These are phyloP conservation scores for Lachnellula willkommii DNA, from an alignment of 2,329 filamentous ascomycete genomes.

Conservation along the genomic window DNA sequence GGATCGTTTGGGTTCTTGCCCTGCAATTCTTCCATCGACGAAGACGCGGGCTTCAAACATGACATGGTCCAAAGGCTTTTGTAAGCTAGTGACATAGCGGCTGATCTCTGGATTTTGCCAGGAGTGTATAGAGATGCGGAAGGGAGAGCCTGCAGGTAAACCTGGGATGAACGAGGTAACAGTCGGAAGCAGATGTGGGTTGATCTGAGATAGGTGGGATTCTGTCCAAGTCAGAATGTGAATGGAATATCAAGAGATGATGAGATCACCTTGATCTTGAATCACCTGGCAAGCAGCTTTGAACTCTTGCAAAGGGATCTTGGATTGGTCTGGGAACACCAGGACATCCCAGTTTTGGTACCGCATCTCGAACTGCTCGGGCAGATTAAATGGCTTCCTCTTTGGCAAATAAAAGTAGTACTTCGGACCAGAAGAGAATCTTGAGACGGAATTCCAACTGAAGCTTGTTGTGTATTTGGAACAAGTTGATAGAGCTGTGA, in stretches of 20 bases:
- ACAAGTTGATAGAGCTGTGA: not conserved
- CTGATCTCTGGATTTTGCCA: constrained; percentile 61
- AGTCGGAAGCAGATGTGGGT: constrained; percentile 46
- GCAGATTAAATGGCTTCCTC: not conserved
- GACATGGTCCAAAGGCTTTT: constrained; percentile 48
- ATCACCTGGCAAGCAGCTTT: constrained; percentile 69
- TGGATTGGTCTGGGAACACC: constrained; percentile 62
- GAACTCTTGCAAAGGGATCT: constrained; percentile 75
- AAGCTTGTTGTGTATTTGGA: not conserved
- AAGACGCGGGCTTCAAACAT: constrained; percentile 63
- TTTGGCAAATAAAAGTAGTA: not conserved
- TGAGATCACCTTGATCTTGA: constrained; percentile 38
- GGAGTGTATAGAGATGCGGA: constrained; percentile 69
- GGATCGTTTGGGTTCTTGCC: constrained; percentile 40
- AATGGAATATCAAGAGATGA: constrained; percentile 23
- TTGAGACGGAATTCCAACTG: not conserved
- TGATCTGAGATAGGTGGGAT: constrained; percentile 6
- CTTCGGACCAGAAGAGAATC: not conserved
- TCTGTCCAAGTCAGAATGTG: constrained; percentile 10
- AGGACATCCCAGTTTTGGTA: constrained; percentile 85
- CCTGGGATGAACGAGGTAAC: constrained; percentile 69
- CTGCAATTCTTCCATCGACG: constrained; percentile 59
- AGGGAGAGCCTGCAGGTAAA: constrained; percentile 51
- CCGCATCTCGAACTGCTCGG: constrained; percentile 52
- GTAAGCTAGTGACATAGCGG: constrained; percentile 50